These are phyloP conservation scores for Baorangia bicolor DNA, from an alignment of 768 basidiomycete species.

Conservation along the genomic window DNA sequence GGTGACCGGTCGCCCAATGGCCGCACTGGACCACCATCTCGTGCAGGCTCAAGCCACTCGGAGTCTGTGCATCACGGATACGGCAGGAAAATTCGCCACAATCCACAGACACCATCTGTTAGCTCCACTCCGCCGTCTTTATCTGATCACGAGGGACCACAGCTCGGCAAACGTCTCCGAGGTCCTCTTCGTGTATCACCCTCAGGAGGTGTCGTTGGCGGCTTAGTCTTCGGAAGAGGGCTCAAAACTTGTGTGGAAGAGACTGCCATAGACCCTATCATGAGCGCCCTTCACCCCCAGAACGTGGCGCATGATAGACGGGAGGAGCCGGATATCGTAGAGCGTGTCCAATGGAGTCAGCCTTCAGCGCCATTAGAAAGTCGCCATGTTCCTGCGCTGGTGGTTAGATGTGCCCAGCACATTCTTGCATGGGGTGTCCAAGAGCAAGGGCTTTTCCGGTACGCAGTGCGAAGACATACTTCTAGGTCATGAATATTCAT, in stretches of 20 bases:
- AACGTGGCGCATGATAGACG: not conserved
- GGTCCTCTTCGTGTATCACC: slow-evolving; percentile 43
- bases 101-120: slow-evolving; percentile 61
- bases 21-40: slow-evolving; percentile 34
- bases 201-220: slow-evolving; percentile 39
- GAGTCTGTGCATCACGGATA: slow-evolving; percentile 24
- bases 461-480: slow-evolving; percentile 25
- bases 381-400: slow-evolving; percentile 66
- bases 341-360: slow-evolving; percentile 10
- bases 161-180: slow-evolving; percentile 56
- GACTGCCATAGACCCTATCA: slow-evolving; percentile 45
- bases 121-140: slow-evolving; percentile 50
- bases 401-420: slow-evolving; percentile 82
- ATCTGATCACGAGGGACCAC: slow-evolving; percentile 49
- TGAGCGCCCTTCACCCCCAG: slow-evolving; percentile 9
- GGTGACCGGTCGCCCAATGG: slow-evolving; percentile 40
- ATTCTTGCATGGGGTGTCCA: slow-evolving; percentile 78
- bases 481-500: slow-evolving; percentile 2
- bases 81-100: slow-evolving; percentile 45
- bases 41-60: slow-evolving; percentile 42
- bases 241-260: slow-evolving; percentile 54
- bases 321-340: not conserved
- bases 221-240: slow-evolving; percentile 67
- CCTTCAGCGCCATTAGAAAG: slow-evolving; percentile 40
- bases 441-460: slow-evolving; percentile 88